Conservation (phyloP, 805 yeast species). For the Monosporozyma servazzii region DNA sequence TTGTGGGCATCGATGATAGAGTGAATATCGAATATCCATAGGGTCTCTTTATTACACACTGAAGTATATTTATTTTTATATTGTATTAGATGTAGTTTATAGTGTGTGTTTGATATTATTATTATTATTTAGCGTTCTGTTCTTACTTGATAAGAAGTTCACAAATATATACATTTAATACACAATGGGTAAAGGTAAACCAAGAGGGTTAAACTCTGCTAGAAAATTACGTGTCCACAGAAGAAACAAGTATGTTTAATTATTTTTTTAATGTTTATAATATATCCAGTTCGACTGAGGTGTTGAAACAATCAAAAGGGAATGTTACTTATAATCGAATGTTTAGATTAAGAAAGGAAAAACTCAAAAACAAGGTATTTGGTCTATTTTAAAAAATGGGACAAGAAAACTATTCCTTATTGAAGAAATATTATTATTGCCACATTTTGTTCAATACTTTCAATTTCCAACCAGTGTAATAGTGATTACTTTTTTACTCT, state of each 20-base stretch:
- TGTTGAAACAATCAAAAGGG: neutral
- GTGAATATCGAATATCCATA: neutral
- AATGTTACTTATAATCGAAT: neutral
- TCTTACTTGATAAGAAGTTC: neutral
- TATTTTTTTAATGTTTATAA: neutral
- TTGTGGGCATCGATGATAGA: neutral
- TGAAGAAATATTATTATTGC: too few relatives aligned
- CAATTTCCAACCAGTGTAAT: too few relatives aligned
- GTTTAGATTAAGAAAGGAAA: too few relatives aligned
- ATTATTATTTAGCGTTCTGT: too few relatives aligned
- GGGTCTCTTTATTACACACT: neutral
- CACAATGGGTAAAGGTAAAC: conserved; percentile 99
- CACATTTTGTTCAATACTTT: neutral
- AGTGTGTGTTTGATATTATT: neutral
- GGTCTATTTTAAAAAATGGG: too few relatives aligned
- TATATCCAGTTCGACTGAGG: neutral
- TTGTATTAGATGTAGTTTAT: neutral
- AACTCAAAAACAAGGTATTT: too few relatives aligned
- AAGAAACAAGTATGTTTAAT: conserved; percentile 74
- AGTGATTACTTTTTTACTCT: too few relatives aligned
- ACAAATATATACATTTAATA: conserved; percentile 6
- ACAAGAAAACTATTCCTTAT: too few relatives aligned
- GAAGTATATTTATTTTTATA: too few relatives aligned
- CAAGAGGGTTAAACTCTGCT: conserved; percentile 99
- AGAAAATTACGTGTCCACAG: conserved; percentile 99